phyloP scores from a whole-genome alignment of 1,284 basidiomycete species.

The Sanghuangporus weigelae region DNA sequence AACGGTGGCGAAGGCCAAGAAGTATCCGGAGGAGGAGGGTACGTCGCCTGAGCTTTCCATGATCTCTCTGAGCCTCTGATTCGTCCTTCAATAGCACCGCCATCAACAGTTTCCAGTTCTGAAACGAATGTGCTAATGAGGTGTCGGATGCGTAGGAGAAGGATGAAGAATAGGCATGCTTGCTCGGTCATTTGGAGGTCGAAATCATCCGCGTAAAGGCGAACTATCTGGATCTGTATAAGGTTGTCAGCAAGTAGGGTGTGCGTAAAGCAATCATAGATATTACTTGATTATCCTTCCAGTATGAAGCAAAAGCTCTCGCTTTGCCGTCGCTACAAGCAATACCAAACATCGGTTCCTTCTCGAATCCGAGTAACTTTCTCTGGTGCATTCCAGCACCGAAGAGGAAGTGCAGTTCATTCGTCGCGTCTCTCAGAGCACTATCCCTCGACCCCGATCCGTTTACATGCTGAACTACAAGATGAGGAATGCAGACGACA shows the following conservation, averaged over 20 bases:
- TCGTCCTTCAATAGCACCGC: background rate
- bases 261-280: background rate
- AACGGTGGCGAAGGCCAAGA: background rate
- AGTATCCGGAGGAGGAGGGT: background rate
- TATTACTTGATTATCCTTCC: constrained; percentile 5
- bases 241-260: background rate
- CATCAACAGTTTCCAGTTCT: background rate
- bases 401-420: constrained; percentile 1
- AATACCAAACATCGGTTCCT: constrained; percentile 7
- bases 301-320: background rate
- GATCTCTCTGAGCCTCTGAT: background rate
- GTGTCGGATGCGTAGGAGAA: constrained; percentile 2
- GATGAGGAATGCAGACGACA: background rate
- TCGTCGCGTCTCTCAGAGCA: background rate
- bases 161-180: constrained; percentile 3
- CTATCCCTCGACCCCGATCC: background rate
- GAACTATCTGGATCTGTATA: constrained; percentile 7
- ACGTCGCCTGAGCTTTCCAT: constrained; percentile 2
- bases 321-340: constrained; percentile 1
- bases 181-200: constrained; percentile 1
- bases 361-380: background rate
- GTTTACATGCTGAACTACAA: background rate
- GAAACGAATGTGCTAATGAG: background rate
- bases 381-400: constrained; percentile 4
- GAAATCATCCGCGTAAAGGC: background rate